Evolutionary conservation across 441 rosid genomes (phyloP).

Genomic region (Theobroma grandiflorum): DNA sequence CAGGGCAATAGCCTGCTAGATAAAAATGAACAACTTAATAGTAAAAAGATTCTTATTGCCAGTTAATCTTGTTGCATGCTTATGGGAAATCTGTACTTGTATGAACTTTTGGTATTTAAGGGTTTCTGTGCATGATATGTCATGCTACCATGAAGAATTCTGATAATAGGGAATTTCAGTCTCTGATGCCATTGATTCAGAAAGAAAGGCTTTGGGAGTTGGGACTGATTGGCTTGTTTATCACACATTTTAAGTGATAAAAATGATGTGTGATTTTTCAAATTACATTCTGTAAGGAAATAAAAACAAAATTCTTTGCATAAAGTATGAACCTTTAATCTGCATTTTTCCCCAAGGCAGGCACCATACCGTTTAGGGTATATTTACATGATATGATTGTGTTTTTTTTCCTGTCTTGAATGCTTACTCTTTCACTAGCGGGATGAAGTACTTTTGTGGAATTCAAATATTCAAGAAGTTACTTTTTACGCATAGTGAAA

Average conservation of each 20-base stretch:
- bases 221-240: neutral
- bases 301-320: neutral
- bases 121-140: constrained; percentile 4
- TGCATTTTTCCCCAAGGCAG: neutral
- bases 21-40: neutral
- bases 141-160: neutral
- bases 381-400: neutral
- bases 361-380: neutral
- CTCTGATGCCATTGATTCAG: neutral
- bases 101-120: neutral
- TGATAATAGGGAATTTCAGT: neutral
- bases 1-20: neutral
- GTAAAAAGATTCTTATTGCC: neutral
- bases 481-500: neutral
- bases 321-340: neutral
- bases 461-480: neutral
- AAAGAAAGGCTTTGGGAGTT: neutral
- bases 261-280: neutral
- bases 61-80: neutral
- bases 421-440: neutral
- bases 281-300: neutral
- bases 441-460: constrained; percentile 8
- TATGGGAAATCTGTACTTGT: neutral
- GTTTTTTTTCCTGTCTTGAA: neutral
- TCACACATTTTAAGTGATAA: neutral